phyloP scores from a whole-genome alignment of 2,329 filamentous ascomycete genomes.

The Neonectria sp. region DNA sequence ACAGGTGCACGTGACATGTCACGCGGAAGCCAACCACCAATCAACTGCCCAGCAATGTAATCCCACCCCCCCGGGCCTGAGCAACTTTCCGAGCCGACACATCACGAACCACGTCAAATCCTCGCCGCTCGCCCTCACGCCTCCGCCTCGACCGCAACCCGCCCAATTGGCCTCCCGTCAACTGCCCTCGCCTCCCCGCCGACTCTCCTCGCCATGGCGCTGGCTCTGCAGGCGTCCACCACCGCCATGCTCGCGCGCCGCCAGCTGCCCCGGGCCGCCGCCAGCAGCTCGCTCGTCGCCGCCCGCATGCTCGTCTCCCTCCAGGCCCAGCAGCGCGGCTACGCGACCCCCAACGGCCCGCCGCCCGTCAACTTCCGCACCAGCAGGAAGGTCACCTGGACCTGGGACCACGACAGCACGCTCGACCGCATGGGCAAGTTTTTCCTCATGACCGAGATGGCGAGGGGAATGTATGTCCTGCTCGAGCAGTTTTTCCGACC shows the following conservation, averaged over 20 bases:
- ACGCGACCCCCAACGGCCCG: slow-evolving; percentile 82
- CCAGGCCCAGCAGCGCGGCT: slow-evolving; percentile 55
- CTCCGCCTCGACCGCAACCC: slow-evolving; percentile 33
- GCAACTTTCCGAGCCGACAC: slow-evolving; percentile 50
- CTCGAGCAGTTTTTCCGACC: slow-evolving; percentile 98
- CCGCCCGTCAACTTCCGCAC: slow-evolving; percentile 87
- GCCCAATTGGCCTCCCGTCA: slow-evolving; percentile 48
- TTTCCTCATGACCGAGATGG: slow-evolving; percentile 96
- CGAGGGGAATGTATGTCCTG: slow-evolving; percentile 97
- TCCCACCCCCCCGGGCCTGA: slow-evolving; percentile 55
- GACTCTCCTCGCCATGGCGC: slow-evolving; percentile 50
- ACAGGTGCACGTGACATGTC: slow-evolving; percentile 48
- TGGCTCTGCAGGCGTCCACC: slow-evolving; percentile 50
- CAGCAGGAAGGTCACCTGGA: slow-evolving; percentile 81
- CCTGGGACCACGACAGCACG: slow-evolving; percentile 82
- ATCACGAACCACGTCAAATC: slow-evolving; percentile 44
- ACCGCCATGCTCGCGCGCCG: slow-evolving; percentile 55
- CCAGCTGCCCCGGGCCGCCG: slow-evolving; percentile 50
- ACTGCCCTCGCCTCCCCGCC: slow-evolving; percentile 42
- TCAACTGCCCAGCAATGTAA: slow-evolving; percentile 58
- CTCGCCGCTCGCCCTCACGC: slow-evolving; percentile 45
- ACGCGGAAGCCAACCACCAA: slow-evolving; percentile 51
- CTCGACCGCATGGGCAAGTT: slow-evolving; percentile 91
- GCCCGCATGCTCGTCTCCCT: slow-evolving; percentile 40
- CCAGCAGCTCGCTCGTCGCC: slow-evolving; percentile 38